Base-by-base conservation (phyloP, 805 yeast genomes). In the Cyberlindnera nakhonratchasimensis region DNA sequence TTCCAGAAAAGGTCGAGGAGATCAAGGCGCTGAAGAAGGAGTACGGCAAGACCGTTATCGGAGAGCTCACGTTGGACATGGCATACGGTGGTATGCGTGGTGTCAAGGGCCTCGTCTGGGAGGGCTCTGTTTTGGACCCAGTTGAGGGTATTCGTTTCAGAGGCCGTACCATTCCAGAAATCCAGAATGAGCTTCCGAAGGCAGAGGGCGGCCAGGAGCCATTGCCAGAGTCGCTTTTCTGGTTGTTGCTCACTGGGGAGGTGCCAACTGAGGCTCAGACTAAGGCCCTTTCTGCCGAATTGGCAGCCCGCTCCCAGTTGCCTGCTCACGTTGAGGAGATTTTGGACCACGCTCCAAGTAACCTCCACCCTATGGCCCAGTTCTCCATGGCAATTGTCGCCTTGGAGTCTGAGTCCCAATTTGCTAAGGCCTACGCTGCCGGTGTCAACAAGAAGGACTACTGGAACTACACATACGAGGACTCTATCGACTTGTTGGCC, bases 51-150 rank as follows among this genome's bases (percentile, higher is more conserved):
- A 66, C 71, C 37, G 72, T 69, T 39, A 80, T 85, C 51, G 91
- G 88, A 53, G 87, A 84, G 66, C 83, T 83, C 50, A 65, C 72
- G 44, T 70, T 85, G 48, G 87, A 80, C 64, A 91, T 84, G 70
- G 90, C 89, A 30, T 86, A 84, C 68, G 95, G 95, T 70, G 95
- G 95, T 72, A 82, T 82, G 90, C 77, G 95, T 66, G 95, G 95
- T 62, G 81, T 85, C 65, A 80, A 82, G 67, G 86, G 87, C 55
- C 71, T 86, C 49, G 89, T 85, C 40, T 85, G 93, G 93, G 95
- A 85, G 73, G 91, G 91, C 52, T 83, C 91, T 37, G 91, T 84
- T 24, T 69, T 85, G 57, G 95, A 85, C 63, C 84, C 95, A 46
- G 78, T 77, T 52, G 93, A 85, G 66, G 95, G 95, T 66, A 86